Base-by-base conservation (phyloP, 2,329 filamentous ascomycete genomes). In the Colletotrichum salicis region DNA sequence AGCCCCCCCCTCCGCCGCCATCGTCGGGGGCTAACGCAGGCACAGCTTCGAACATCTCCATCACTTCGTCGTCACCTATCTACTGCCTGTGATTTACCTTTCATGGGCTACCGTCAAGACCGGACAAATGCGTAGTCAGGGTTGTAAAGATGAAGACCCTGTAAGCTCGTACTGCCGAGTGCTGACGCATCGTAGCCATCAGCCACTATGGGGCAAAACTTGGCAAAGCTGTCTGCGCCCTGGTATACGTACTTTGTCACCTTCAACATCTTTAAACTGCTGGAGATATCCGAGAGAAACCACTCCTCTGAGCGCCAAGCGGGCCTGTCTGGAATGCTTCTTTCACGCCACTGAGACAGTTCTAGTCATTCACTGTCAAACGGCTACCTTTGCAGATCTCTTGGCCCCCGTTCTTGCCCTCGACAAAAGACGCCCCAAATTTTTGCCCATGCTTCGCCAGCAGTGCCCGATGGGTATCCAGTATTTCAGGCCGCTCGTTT, bases 141-240 rank as follows among this genome's bases (percentile, higher is more conserved):
- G 6, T 13, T 27, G n/a, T 11, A 54, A 15, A 22, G 11, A 13
- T 54, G 24, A 22, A 54, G n/a, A 24, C 8, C n/a, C 51, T 27
- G n/a, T 8, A 15, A 15, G 37, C 15, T 29, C 7, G n/a, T 19
- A 22, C 29, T 48, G 66, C 24, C 3, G 24, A 3, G 24, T 27
- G 3, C 24, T 27, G 24, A 41, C 66, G 37, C 29, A 45, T 64
- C 24, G 24, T 27, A 37, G 12, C 33, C 45, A n/a, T 27, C 52
- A 58, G 41, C 61, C 61, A 59, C 60, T 19, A 24, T 27, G 41
- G 24, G 31, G 41, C 51, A 56, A 58, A 57, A 35, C 41, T 66
- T 41, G 64, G 27, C 64, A 12, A n/a, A n/a, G 11, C 45, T 27
- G 5, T 51, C 41, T 13, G 41, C 59, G 41, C 58, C 41, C 7